Evolutionary conservation across 2,329 filamentous ascomycete species (phyloP), one percentile per base, ranked within the genome.

Genomic region (Westerdykella sp.): DNA sequence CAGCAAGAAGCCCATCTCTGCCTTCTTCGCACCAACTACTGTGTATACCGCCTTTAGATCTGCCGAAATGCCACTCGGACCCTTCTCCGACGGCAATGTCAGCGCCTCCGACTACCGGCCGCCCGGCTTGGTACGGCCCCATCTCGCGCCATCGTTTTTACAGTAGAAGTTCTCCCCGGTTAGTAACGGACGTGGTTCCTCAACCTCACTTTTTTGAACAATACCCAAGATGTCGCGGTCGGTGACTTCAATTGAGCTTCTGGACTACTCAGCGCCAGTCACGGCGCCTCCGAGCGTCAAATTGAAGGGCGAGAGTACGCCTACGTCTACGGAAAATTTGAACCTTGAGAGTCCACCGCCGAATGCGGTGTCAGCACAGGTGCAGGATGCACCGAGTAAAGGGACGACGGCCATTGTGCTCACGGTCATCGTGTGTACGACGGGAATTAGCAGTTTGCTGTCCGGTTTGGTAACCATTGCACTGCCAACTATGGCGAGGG

Each of bases 391-490:
- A 3, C 58, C 55, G 14, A 47, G 48, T 6, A 62, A 56, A 28
- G 50, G 46, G 4, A 62, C 60, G 1, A 60, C 57, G 4, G 50
- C 59, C 1, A 49, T 60, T 40, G 59, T 62, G 21, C 38, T 62
- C 9, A 39, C 56, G 11, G 55, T 53, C 1, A 51, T 62, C 11
- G 56, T 59, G 4, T 62, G 55, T 41, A 53, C 57, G 6, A 62
- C 56, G 3, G 48, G 51, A 46, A 57, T 62, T 35, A 53, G 51
- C 41, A 50, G 44, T 13, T 48, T 65, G 45, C 38, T 63, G 14
- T 53, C 66, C 36, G 70, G 71, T 2, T 42, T 72, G 22, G 62
- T 72, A 13, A 65, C 65, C 3, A 66, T 73, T 2, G 67, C 57
- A 4, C 48, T 73, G 28, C 71, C 71, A 1, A 66, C 63, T 0